Conservation (phyloP, 2,329 filamentous ascomycete species). For the Pseudogymnoascus sp. region DNA sequence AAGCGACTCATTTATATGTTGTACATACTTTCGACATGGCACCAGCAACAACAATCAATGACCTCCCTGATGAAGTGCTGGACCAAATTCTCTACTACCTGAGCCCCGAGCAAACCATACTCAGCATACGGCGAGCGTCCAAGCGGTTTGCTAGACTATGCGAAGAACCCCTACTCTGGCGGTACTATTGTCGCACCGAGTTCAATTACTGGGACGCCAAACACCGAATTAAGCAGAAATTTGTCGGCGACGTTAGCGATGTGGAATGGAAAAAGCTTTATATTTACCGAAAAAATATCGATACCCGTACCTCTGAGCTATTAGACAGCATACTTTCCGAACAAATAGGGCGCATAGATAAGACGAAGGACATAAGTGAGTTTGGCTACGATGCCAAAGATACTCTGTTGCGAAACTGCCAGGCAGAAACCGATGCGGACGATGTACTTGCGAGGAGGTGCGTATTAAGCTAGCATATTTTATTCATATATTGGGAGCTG, state of each 20-base stretch:
- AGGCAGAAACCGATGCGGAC: constrained; percentile 48
- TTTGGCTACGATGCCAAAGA: constrained; percentile 88
- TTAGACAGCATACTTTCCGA: constrained; percentile 66
- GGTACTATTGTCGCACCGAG: constrained; percentile 59
- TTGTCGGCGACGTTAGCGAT: constrained; percentile 45
- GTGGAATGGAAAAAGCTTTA: constrained; percentile 73
- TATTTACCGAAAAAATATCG: constrained; percentile 47
- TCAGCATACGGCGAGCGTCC: constrained; percentile 48
- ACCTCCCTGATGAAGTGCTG: constrained; percentile 73
- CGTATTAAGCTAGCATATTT: constrained; percentile 14
- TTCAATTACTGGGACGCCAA: constrained; percentile 71
- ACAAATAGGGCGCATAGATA: constrained; percentile 62
- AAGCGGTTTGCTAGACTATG: constrained; percentile 59
- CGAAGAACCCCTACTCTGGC: constrained; percentile 74
- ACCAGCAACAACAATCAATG: neutral
- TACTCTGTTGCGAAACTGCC: constrained; percentile 62
- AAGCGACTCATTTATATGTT: constrained; percentile 7
- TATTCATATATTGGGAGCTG: constrained; percentile 14
- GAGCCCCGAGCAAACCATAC: constrained; percentile 48
- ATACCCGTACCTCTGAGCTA: constrained; percentile 45
- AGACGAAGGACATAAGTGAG: constrained; percentile 63
- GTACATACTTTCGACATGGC: constrained; percentile 7
- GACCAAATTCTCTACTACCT: constrained; percentile 66
- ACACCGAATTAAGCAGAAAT: constrained; percentile 54
- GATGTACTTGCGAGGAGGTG: constrained; percentile 72